Evolutionary conservation across 2,329 filamentous ascomycete genomes (phyloP).

Genomic region (Falciphora oryzae): DNA sequence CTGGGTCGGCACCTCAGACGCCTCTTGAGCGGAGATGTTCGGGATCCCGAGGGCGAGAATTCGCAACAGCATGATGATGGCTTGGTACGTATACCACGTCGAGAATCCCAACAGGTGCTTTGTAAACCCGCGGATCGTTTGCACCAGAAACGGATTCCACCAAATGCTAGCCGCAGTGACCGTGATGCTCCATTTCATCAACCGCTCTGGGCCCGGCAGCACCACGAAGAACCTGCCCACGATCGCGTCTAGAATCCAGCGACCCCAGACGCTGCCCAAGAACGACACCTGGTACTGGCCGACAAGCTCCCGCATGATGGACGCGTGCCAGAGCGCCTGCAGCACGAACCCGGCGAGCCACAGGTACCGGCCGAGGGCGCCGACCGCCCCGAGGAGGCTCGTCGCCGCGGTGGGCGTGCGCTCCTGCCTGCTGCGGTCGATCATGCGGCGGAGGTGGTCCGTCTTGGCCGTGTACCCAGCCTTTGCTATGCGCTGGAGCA

Average conservation of each 20-base stretch:
- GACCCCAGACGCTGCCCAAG: neutral
- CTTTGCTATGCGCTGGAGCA: slow-evolving; percentile 61
- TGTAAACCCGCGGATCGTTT: slow-evolving; percentile 54
- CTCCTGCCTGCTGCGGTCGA: slow-evolving; percentile 55
- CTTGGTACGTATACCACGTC: slow-evolving; percentile 62
- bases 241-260: neutral
- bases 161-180: slow-evolving; percentile 48
- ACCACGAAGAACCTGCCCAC: slow-evolving; percentile 25
- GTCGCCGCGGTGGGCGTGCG: slow-evolving; percentile 32
- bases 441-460: slow-evolving; percentile 70
- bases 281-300: neutral
- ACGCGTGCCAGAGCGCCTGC: slow-evolving; percentile 47
- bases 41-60: slow-evolving; percentile 39
- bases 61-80: slow-evolving; percentile 51
- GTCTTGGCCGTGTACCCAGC: slow-evolving; percentile 78
- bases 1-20: slow-evolving; percentile 33
- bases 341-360: slow-evolving; percentile 43
- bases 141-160: slow-evolving; percentile 65
- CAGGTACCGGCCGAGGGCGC: slow-evolving; percentile 37
- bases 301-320: slow-evolving; percentile 24
- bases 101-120: slow-evolving; percentile 54
- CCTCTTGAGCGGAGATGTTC: slow-evolving; percentile 27
- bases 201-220: slow-evolving; percentile 33
- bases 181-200: slow-evolving; percentile 42
- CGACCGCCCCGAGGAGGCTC: slow-evolving; percentile 24